Conservation (phyloP, 805 yeast species). For the Candida anglica region DNA sequence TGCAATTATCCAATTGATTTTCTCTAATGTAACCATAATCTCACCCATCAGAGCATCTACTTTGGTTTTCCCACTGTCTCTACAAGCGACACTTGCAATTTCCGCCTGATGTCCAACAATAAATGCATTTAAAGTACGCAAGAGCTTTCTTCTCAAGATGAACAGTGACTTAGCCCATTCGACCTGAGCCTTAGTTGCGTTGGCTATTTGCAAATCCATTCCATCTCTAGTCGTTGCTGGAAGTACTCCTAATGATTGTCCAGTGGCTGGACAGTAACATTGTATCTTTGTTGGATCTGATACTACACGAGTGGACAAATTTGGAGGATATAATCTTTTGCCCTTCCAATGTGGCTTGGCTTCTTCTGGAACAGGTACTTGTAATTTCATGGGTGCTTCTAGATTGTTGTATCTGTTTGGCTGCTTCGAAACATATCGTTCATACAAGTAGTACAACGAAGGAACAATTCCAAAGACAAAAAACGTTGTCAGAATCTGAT, state of each 20-base stretch:
- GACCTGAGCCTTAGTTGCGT: constrained; percentile 52
- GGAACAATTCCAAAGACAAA: constrained; percentile 38
- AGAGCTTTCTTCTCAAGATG: constrained; percentile 62
- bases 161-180: constrained; percentile 52
- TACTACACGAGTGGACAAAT: constrained; percentile 50
- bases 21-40: constrained; percentile 91
- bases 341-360: constrained; percentile 93
- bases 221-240: constrained; percentile 61
- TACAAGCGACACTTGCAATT: constrained; percentile 87
- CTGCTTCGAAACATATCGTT: constrained; percentile 29
- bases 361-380: constrained; percentile 63
- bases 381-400: constrained; percentile 46
- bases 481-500: constrained; percentile 41
- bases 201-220: constrained; percentile 60
- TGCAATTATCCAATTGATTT: constrained; percentile 81
- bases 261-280: constrained; percentile 94
- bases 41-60: constrained; percentile 96
- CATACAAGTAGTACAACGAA: constrained; percentile 28
- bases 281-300: constrained; percentile 69
- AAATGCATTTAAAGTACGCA: constrained; percentile 67
- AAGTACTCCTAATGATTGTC: constrained; percentile 77
- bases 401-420: constrained; percentile 39
- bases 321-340: constrained; percentile 59
- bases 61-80: constrained; percentile 96
- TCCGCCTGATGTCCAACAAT: constrained; percentile 79